Percentiles rank a stretch among this genome's conserved stretches.
Evolutionary conservation across 306 rosid genomes (phyloP).

Genomic region (Acmispon strigosus): DNA sequence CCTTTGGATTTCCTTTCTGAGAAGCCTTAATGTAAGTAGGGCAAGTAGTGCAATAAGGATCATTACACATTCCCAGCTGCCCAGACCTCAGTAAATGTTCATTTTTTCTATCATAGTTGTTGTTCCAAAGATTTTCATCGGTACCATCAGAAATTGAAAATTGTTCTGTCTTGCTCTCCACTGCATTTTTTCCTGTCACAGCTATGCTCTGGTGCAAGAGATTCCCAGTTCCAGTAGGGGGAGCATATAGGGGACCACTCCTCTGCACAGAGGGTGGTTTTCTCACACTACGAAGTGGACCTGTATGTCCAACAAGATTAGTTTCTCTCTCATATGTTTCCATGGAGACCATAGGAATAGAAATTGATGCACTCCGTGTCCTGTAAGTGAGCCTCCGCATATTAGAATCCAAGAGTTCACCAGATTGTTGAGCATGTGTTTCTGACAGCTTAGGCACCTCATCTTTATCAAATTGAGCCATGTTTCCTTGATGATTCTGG

Average conservation of each 20-base stretch:
- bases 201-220: conserved; percentile 13
- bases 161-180: conserved; percentile 26
- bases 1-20: conserved; percentile 32
- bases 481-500: conserved; percentile 28
- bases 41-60: conserved; percentile 88
- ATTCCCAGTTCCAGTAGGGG: conserved; percentile 27
- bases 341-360: too few species aligned
- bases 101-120: conserved; percentile 35
- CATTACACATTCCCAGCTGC: conserved; percentile 81
- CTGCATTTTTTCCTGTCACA: conserved; percentile 25
- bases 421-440: conserved; percentile 20
- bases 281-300: conserved; percentile 55
- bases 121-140: conserved; percentile 35
- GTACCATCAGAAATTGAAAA: conserved; percentile 23
- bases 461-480: conserved; percentile 54
- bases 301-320: conserved; percentile 62
- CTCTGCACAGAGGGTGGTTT: conserved; percentile 46
- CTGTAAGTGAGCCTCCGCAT: conserved; percentile 31
- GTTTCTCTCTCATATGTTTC: too few species aligned
- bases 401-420: conserved; percentile 27
- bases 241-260: conserved; percentile 57
- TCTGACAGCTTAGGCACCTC: conserved; percentile 56
- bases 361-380: conserved; percentile 58
- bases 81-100: conserved; percentile 82
- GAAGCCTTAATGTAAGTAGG: conserved; percentile 56